Conservation (phyloP, 169 alveolate species). For the Eimeria acervulina region DNA sequence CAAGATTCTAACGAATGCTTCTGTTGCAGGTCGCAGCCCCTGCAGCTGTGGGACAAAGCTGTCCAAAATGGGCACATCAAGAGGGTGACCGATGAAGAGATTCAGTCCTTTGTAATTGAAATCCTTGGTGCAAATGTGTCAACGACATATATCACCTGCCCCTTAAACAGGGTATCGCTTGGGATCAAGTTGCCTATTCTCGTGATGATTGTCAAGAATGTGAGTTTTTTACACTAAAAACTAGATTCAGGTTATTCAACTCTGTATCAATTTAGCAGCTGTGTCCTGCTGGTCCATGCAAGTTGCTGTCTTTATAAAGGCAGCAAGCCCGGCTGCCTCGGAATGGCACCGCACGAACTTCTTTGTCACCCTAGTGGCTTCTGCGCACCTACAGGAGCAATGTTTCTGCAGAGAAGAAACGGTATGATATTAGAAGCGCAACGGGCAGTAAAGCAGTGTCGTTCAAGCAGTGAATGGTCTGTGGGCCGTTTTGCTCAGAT, state of each 20-base stretch:
- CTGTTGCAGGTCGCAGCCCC: slow-evolving; percentile 90
- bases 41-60: slow-evolving; percentile 95
- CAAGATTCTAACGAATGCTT: neutral
- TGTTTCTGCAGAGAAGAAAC: neutral
- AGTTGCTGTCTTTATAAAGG: neutral
- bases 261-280: neutral
- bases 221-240: slow-evolving; percentile 79
- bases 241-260: neutral
- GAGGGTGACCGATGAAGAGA: slow-evolving; percentile 97
- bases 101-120: slow-evolving; percentile 91
- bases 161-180: slow-evolving; percentile 94
- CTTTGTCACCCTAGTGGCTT: neutral
- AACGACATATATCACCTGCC: slow-evolving; percentile 95
- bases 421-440: neutral
- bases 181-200: slow-evolving; percentile 97
- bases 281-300: neutral
- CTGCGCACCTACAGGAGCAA: neutral
- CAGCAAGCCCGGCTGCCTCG: neutral
- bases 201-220: slow-evolving; percentile 97
- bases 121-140: slow-evolving; percentile 93
- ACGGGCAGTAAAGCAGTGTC: neutral
- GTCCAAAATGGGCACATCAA: slow-evolving; percentile 98
- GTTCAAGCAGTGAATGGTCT: neutral
- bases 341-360: neutral
- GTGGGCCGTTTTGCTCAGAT: slow-evolving; percentile 85